Conservation (phyloP, 495 filamentous ascomycete genomes). For the Penicillium steckii region DNA sequence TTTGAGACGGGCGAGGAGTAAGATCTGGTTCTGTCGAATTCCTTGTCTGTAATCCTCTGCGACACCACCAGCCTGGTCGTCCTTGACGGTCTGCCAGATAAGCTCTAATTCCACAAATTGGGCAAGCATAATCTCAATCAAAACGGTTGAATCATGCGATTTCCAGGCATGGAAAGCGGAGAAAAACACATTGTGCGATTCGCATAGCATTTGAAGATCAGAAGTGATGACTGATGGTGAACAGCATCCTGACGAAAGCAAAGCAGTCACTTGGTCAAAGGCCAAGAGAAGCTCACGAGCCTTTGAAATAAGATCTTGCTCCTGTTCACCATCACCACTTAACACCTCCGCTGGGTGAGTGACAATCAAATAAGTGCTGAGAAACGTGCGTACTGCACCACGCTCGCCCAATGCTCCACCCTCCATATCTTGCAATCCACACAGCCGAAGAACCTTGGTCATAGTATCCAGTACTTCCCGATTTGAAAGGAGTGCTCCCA, state of each 20-base stretch:
- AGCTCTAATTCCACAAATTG: constrained; percentile 94
- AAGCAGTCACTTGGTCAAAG: constrained; percentile 73
- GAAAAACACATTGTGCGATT: constrained; percentile 77
- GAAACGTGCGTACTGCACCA: constrained; percentile 81
- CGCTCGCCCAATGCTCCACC: constrained; percentile 68
- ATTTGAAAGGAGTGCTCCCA: constrained; percentile 73
- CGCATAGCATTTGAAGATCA: constrained; percentile 47
- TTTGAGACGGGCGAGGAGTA: constrained; percentile 85
- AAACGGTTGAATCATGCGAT: constrained; percentile 79
- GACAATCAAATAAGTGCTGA: constrained; percentile 89
- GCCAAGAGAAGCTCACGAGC: constrained; percentile 78
- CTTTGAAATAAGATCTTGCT: constrained; percentile 87
- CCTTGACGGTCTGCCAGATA: constrained; percentile 95
- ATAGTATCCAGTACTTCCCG: constrained; percentile 69
- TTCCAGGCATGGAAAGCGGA: constrained; percentile 97
- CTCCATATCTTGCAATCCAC: constrained; percentile 70
- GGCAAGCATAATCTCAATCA: constrained; percentile 92
- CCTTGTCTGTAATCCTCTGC: constrained; percentile 88
- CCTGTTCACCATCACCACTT: constrained; percentile 78
- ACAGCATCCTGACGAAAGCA: constrained; percentile 55
- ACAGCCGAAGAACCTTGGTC: constrained; percentile 69
- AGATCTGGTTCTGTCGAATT: constrained; percentile 88
- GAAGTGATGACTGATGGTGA: constrained; percentile 35
- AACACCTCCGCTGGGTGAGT: constrained; percentile 91
- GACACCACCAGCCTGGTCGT: constrained; percentile 80